Percentiles rank a stretch among this genome's conserved stretches.
Conservation (phyloP, 23 red algal species). For the Gracilariopsis chorda region DNA sequence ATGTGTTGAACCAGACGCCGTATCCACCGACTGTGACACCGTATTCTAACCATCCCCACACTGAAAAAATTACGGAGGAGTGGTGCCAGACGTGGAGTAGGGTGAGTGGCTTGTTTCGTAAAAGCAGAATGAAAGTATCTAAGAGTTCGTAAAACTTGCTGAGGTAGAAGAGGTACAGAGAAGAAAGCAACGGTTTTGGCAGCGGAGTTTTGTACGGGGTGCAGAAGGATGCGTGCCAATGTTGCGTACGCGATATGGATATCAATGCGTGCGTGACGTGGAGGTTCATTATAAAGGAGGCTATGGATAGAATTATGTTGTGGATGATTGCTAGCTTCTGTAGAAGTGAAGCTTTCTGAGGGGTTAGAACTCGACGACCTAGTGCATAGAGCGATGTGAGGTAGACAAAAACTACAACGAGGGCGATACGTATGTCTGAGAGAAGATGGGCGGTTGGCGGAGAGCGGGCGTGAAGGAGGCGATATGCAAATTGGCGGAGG, state of each 20-base stretch:
- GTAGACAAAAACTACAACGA: background rate
- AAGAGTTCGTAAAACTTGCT: slow-evolving; percentile 92
- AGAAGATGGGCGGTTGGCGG: background rate
- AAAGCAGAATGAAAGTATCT: slow-evolving; percentile 86
- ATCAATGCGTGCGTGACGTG: background rate
- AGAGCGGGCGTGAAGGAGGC: background rate
- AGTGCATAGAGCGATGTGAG: background rate
- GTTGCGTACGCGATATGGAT: background rate
- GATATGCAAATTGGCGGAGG: background rate
- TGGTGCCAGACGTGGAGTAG: slow-evolving; percentile 97
- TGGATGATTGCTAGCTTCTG: background rate
- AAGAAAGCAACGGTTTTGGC: slow-evolving; percentile 24
- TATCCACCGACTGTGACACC: slow-evolving; percentile 60
- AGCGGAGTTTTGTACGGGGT: background rate
- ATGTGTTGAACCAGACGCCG: slow-evolving; percentile 91
- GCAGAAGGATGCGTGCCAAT: slow-evolving; percentile 10
- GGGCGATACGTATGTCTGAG: background rate
- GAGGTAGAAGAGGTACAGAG: slow-evolving; percentile 94
- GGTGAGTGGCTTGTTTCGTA: slow-evolving; percentile 66
- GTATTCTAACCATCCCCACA: slow-evolving; percentile 84
- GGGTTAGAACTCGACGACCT: background rate
- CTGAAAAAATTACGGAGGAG: slow-evolving; percentile 72
- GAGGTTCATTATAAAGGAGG: slow-evolving; percentile 39
- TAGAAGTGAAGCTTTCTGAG: background rate
- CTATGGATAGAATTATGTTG: slow-evolving; percentile 19